These are phyloP conservation scores for Mycena leptocephala DNA, from an alignment of 768 basidiomycete species.

Conservation along the genomic window DNA sequence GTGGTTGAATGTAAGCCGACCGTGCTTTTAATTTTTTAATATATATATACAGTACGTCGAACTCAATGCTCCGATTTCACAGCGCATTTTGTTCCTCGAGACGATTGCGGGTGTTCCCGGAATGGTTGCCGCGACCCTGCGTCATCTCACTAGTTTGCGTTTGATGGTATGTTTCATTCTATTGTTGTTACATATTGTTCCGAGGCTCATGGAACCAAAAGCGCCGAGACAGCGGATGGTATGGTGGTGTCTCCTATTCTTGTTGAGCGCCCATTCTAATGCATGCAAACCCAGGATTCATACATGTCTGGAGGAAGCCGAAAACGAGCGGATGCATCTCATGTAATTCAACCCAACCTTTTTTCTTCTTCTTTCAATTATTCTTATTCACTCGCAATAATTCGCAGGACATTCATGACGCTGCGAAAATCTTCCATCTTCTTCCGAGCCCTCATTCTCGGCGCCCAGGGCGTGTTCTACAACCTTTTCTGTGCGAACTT, in stretches of 20 bases:
- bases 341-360: constrained; percentile 67
- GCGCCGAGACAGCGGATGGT: constrained; percentile 71
- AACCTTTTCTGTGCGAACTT: constrained; percentile 84
- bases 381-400: background rate
- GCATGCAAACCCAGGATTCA: constrained; percentile 84
- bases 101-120: constrained; percentile 96
- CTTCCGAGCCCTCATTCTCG: constrained; percentile 89
- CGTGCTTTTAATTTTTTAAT: background rate
- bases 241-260: constrained; percentile 28
- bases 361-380: constrained; percentile 1
- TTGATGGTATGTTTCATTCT: constrained; percentile 73
- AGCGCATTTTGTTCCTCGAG: constrained; percentile 81
- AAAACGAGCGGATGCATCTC: constrained; percentile 97
- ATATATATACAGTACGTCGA: no score
- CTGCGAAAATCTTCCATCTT: constrained; percentile 84
- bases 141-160: constrained; percentile 91
- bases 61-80: constrained; percentile 15
- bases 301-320: constrained; percentile 93
- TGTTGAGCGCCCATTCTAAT: background rate
- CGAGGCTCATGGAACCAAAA: constrained; percentile 38
- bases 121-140: constrained; percentile 92
- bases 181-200: background rate
- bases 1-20: constrained; percentile 79
- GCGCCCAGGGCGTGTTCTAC: constrained; percentile 93
- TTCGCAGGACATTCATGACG: constrained; percentile 93